Evolutionary conservation across 2,329 filamentous ascomycete species (phyloP).

Genomic region (Pyrenophora graminea): DNA sequence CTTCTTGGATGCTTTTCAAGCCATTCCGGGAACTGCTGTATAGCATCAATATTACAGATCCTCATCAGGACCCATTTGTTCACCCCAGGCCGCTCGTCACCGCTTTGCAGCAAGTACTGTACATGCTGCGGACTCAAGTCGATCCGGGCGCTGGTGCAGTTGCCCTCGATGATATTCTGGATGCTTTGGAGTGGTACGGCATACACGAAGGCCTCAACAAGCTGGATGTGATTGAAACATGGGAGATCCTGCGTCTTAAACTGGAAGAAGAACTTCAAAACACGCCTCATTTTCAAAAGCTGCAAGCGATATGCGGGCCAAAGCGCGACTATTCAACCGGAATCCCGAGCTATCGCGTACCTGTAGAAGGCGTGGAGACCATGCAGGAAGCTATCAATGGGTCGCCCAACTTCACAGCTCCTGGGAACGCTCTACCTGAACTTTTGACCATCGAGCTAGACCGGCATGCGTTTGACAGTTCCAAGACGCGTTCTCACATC

Average conservation of each 20-base stretch:
- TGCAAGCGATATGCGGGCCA: conserved; percentile 55
- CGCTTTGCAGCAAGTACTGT: conserved; percentile 58
- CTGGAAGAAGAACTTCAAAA: conserved; percentile 58
- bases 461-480: conserved; percentile 59
- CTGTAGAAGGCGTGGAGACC: conserved; percentile 41
- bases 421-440: conserved; percentile 48
- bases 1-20: conserved; percentile 62
- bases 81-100: conserved; percentile 57
- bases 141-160: conserved; percentile 44
- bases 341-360: conserved; percentile 44
- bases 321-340: conserved; percentile 38
- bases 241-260: conserved; percentile 58
- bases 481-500: conserved; percentile 59
- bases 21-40: conserved; percentile 63
- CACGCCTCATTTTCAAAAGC: conserved; percentile 47
- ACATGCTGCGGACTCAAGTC: conserved; percentile 52
- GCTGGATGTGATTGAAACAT: conserved; percentile 59
- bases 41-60: conserved; percentile 52
- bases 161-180: conserved; percentile 40
- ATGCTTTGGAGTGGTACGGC: conserved; percentile 49
- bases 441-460: conserved; percentile 61
- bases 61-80: conserved; percentile 50
- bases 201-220: conserved; percentile 46
- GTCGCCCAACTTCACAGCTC: conserved; percentile 29
- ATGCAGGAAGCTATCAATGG: conserved; percentile 51